Base-by-base conservation (phyloP, 2,329 filamentous ascomycete genomes). In the Curvularia sp. region DNA sequence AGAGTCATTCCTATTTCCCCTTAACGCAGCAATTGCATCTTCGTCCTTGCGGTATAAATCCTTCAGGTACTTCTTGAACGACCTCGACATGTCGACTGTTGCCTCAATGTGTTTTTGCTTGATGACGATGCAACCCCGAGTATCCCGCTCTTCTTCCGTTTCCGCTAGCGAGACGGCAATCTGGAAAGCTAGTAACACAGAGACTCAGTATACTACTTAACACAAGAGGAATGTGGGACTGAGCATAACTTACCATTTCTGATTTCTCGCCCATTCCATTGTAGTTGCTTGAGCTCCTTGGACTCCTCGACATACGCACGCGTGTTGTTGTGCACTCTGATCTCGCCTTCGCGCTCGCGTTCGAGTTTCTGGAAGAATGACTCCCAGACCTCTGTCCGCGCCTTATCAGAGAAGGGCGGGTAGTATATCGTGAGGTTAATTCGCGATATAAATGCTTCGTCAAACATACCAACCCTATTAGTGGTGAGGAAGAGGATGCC, bases 391-490 rank as follows among this genome's bases (percentile, higher is more conserved):
- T 65, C 39, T 8, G 30, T 35, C 13, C 69, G 42, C 10, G 46
- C 35, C 28, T 48, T 42, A n/a, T 30, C 18, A 0, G 22, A 46
- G 31, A 72, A 66, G 3, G 57, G 53, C 2, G 58, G 59, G 39
- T 96, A 96, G 35, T 89, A 85, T 13, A 96, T 79, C 0, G 91
- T 90, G 61, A 96, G 87, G 75, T 96, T 91, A 64, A 95, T 94
- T 28, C 92, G 86, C 4, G 88, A 91, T 70, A 93, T 89, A 81
- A 96, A 95, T 0, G 92, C 92, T 60, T 94, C 90, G 67, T 96
- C 92, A 69, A 96, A 95, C 0, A 89, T 92, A 52, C 61, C 58
- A 2, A 63, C 54, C 22, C 62, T 24, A 43, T 65, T 65, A 2
- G 64, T 60, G 0, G 75, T 79, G n/a, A 79, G 57, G 53, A 79